phyloP scores from a whole-genome alignment of 2,329 filamentous ascomycete species.

The Diaporthe velutina region DNA sequence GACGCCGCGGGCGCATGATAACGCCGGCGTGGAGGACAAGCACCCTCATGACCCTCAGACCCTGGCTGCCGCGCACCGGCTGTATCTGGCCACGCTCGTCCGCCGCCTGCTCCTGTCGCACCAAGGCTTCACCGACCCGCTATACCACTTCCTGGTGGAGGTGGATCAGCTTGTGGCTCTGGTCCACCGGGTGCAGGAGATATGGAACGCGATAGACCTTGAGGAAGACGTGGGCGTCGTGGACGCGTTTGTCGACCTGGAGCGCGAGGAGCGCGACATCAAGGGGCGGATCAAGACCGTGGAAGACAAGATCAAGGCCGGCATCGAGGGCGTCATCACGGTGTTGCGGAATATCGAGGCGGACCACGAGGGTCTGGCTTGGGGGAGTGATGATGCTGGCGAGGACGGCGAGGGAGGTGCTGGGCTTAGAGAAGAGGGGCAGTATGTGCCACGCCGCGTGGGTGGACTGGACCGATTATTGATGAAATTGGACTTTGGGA shows the following conservation, averaged over 20 bases:
- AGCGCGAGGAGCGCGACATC: constrained; percentile 79
- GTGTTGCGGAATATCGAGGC: constrained; percentile 61
- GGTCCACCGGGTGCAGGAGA: constrained; percentile 78
- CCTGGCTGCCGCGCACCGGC: constrained; percentile 82
- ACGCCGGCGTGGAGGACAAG: constrained; percentile 41
- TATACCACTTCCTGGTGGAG: constrained; percentile 77
- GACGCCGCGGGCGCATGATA: constrained; percentile 35
- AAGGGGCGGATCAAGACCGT: constrained; percentile 73
- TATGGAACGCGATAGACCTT: constrained; percentile 84
- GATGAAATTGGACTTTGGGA: constrained; percentile 88
- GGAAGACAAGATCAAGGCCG: constrained; percentile 73
- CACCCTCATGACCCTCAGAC: constrained; percentile 83
- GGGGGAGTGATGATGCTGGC: constrained; percentile 46
- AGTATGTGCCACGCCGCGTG: constrained; percentile 78
- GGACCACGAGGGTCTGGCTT: constrained; percentile 53
- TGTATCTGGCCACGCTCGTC: constrained; percentile 78
- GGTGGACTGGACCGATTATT: constrained; percentile 86
- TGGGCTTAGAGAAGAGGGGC: constrained; percentile 56
- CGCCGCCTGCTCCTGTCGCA: constrained; percentile 77
- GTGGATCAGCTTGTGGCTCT: constrained; percentile 87
- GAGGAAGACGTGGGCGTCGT: constrained; percentile 87
- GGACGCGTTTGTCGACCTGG: constrained; percentile 79
- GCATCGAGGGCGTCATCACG: constrained; percentile 76
- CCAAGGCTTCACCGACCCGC: constrained; percentile 70
- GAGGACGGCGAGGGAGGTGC: constrained; percentile 48